Base-by-base conservation (phyloP, 1,284 basidiomycete genomes). In the Trichosporon coremiiforme region DNA sequence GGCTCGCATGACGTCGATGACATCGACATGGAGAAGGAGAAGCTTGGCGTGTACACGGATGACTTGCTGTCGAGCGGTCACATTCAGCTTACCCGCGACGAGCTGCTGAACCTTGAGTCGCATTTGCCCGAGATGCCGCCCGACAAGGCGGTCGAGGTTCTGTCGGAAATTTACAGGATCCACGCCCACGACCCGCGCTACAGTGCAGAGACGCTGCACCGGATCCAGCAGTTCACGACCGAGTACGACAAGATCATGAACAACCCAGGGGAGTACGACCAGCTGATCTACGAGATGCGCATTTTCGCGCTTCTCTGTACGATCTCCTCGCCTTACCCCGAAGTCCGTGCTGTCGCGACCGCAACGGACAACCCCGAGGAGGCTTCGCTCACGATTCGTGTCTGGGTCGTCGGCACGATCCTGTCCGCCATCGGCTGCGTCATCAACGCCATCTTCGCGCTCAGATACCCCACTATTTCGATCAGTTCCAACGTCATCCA, bases 271-370 rank as follows among this genome's bases (percentile, higher is more conserved):
- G 31, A 55, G 31, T 67, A 70, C 65, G 66, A 55, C 22, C 29
- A 70, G 25, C 67, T 76, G n/a, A 68, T 76, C 64, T 72, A 76
- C 53, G 78, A 80, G 66, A 72, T 82, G 71, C 80, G 79, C 73
- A 75, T 83, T 68, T 79, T 81, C 67, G 77, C 76, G 13, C 77
- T 80, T 9, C 72, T 82, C 60, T 35, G 57, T 25, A 69, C 76
- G 25, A 76, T 74, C 66, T 76, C 75, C 45, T 94, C 92, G 1
- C 92, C 93, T 9, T 95, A 94, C 78, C 89, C 93, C 8, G 93
- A 95, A 85, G 93, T 95, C 47, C 89, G 93, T 67, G 92, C 93
- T 22, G 89, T 92, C 6, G 91, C 94, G 13, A 85, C 90, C 31
- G 91, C 89, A 76, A 85, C 88, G 25, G 93, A 95, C 76, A 92